Conservation (phyloP, 2,329 filamentous ascomycete species). For the Corniculantispora saksenae region DNA sequence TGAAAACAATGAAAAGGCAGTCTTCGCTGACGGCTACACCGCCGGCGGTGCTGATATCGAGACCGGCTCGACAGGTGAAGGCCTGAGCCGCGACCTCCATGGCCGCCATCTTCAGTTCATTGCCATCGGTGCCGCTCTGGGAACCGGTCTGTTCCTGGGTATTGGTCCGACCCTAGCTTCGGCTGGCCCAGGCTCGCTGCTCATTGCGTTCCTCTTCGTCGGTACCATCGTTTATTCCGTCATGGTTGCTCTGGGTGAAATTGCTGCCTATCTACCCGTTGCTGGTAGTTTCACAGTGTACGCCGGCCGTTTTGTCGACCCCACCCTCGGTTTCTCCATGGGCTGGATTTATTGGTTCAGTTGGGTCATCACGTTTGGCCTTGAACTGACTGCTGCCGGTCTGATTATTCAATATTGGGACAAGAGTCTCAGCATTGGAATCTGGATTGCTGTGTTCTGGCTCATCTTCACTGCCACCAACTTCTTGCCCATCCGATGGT, state of each 20-base stretch:
- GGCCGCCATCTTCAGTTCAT: conserved; percentile 51
- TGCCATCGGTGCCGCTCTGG: conserved; percentile 63
- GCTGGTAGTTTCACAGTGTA: conserved; percentile 76
- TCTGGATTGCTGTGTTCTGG: conserved; percentile 76
- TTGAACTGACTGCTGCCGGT: conserved; percentile 72
- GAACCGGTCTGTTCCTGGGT: conserved; percentile 72
- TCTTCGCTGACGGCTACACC: not conserved
- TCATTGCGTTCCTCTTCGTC: conserved; percentile 70
- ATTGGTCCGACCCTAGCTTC: conserved; percentile 63
- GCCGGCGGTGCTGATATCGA: conserved; percentile 34
- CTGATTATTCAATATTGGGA: conserved; percentile 79
- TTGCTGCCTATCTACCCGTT: conserved; percentile 77
- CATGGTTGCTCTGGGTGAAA: conserved; percentile 70
- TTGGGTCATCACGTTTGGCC: conserved; percentile 71
- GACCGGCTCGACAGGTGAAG: conserved; percentile 33
- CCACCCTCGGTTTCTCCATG: conserved; percentile 73
- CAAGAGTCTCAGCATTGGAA: conserved; percentile 60
- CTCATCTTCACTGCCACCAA: conserved; percentile 68
- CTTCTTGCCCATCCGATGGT: conserved; percentile 70
- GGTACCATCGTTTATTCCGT: conserved; percentile 74
- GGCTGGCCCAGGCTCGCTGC: conserved; percentile 64
- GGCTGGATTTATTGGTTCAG: conserved; percentile 85
- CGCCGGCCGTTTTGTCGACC: conserved; percentile 72
- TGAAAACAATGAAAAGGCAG: conserved; percentile 9
- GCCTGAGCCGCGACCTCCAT: conserved; percentile 39